Evolutionary conservation across 345 rosid genomes (phyloP), one percentile per base, ranked within the genome.

Genomic region (Abelmoschus esculentus): DNA sequence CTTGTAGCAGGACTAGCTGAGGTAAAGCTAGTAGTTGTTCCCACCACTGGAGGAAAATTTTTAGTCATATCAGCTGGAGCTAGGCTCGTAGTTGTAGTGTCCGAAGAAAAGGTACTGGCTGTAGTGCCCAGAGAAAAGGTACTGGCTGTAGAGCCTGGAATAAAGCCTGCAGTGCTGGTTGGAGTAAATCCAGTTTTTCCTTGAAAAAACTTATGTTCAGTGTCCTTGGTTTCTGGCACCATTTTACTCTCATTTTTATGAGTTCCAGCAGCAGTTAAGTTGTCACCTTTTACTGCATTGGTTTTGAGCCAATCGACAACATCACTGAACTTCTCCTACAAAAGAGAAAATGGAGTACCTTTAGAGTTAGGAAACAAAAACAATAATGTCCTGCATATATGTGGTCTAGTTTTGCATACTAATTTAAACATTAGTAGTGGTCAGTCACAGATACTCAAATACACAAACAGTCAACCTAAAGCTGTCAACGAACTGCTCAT

Each of bases 241-340:
- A 52, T 18, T 56, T 87, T 85, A 71, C 83, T 85, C 70, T 79
- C 98, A 61, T 72, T 57, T 36, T 53, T 66, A 70, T 67, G 77
- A 76, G 83, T 66, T 73, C 76, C 89, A 63, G 80, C 61, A 42
- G 83, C 72, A 63, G 89, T 72, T n/a, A 46, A 42, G 66, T 34
- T 75, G 67, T 75, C 89, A 78, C 77, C 86, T 59, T 85, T 79
- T 67, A 26, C 79, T 46, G 82, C 74, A 82, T 86, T 91, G 75
- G 80, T 90, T 81, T 87, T 86, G 66, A 95, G 85, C 99, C 98
- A 91, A 73, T 72, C 75, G 70, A 95, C 96, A 52, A 91, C 92
- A 80, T 95, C 98, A 79, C 78, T 86, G 80, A 91, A 95, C 77
- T 87, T 87, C 66, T 83, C 98, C 99, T 95, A 80, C 77, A 76